Conservation (phyloP, 2,329 filamentous ascomycete species). For the Rhinocladiella similis region DNA sequence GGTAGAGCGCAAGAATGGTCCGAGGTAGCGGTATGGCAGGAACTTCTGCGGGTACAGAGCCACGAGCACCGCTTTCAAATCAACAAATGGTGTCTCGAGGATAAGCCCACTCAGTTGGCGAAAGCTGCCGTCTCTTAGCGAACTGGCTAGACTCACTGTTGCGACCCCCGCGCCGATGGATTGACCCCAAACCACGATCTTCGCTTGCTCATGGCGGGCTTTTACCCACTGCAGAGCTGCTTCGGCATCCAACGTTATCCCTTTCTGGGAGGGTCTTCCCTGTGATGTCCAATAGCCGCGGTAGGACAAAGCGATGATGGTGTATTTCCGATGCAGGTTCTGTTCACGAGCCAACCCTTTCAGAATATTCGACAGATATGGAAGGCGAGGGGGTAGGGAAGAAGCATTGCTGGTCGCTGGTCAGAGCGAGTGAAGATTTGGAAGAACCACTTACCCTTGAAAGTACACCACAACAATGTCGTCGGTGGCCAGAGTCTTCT, state of each 20-base stretch:
- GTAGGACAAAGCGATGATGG: constrained; percentile 55
- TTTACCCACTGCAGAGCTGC: constrained; percentile 65
- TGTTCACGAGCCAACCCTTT: constrained; percentile 24
- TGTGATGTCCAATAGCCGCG: constrained; percentile 77
- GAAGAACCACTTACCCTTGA: constrained; percentile 41
- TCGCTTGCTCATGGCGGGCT: constrained; percentile 36
- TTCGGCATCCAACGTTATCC: constrained; percentile 67
- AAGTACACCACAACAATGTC: constrained; percentile 49
- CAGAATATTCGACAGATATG: constrained; percentile 48
- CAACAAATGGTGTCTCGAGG: constrained; percentile 75
- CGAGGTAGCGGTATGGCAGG: constrained; percentile 74
- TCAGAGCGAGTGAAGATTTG: constrained; percentile 1
- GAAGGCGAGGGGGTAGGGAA: constrained; percentile 49
- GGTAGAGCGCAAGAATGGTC: constrained; percentile 68
- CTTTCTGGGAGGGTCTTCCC: constrained; percentile 65
- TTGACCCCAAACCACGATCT: constrained; percentile 71
- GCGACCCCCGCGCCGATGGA: constrained; percentile 74
- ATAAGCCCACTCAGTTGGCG: constrained; percentile 53
- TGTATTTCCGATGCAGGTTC: constrained; percentile 30
- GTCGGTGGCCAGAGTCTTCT: constrained; percentile 10
- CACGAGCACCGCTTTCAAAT: constrained; percentile 67
- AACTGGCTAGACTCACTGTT: constrained; percentile 39
- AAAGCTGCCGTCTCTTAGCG: constrained; percentile 12
- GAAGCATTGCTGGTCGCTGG: constrained; percentile 38
- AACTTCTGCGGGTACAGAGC: constrained; percentile 76